phyloP scores from a whole-genome alignment of 257 asterid genomes.

The Paulownia fortunei region DNA sequence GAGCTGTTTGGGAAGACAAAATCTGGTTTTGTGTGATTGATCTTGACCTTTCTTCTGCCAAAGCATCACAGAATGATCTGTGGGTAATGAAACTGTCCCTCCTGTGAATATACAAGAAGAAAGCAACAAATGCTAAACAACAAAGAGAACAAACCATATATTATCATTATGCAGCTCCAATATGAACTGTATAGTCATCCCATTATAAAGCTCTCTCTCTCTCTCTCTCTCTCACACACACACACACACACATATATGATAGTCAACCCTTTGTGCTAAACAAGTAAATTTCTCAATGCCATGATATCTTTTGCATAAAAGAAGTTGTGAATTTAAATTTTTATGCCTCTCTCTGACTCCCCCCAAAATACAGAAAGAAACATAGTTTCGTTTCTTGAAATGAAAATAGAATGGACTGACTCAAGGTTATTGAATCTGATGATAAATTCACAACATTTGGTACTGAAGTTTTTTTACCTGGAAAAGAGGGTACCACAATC shows the following conservation, averaged over 20 bases:
- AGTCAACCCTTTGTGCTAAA: constrained; percentile 55
- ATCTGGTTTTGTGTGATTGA: constrained; percentile 46
- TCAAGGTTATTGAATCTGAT: background rate
- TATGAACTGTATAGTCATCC: constrained; percentile 32
- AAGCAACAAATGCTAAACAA: constrained; percentile 57
- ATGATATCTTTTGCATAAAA: no score
- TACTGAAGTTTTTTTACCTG: constrained; percentile 42
- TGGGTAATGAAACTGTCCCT: constrained; percentile 84
- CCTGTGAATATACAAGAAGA: constrained; percentile 46
- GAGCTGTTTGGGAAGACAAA: constrained; percentile 42
- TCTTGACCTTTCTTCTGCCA: constrained; percentile 73
- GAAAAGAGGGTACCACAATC: constrained; percentile 82
- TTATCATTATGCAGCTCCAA: no score
- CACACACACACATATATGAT: constrained; percentile 28
- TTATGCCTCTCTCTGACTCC: no score
- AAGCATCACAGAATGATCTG: constrained; percentile 83
- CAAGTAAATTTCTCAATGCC: constrained; percentile 28
- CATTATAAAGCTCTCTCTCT: constrained; percentile 16
- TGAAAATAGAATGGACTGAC: background rate
- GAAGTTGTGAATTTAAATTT: no score
- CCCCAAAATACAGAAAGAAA: no score
- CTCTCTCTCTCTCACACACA: constrained; percentile 30
- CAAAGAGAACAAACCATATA: constrained; percentile 48
- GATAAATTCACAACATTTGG: background rate
- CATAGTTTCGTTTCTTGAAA: no score